Conservation (phyloP, 106 monocot genomes). For the Dioscorea zingiberensis region DNA sequence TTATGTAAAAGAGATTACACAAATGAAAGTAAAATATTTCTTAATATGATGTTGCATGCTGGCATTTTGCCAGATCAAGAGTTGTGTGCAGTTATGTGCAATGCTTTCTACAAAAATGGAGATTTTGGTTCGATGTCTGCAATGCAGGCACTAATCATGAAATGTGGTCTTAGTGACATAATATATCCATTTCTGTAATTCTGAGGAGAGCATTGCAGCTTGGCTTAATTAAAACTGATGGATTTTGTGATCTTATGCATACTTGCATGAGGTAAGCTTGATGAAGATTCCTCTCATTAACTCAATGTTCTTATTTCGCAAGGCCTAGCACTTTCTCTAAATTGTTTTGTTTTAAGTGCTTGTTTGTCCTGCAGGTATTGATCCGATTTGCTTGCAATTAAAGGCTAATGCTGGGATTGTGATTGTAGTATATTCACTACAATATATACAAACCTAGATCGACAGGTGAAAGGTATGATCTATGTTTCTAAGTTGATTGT, state of each 20-base stretch:
- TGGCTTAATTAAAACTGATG: background rate
- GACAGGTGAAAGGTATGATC: too few species aligned
- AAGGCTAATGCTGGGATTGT: background rate
- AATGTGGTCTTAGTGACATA: constrained; percentile 24
- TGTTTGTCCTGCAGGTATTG: background rate
- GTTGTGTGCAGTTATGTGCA: constrained; percentile 19
- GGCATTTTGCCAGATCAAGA: constrained; percentile 58
- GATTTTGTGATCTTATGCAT: background rate
- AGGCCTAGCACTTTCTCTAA: background rate
- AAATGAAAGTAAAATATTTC: constrained; percentile 37
- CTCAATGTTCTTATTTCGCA: background rate
- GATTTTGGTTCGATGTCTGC: constrained; percentile 17
- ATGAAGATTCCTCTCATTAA: background rate
- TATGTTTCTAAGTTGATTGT: too few species aligned
- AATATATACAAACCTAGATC: too few species aligned
- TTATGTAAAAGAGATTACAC: constrained; percentile 45
- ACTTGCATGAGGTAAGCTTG: background rate
- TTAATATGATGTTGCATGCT: constrained; percentile 44
- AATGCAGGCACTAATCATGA: constrained; percentile 38
- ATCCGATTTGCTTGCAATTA: background rate
- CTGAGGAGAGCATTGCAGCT: background rate
- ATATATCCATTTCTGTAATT: background rate
- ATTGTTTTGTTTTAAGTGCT: background rate
- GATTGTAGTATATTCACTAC: background rate
- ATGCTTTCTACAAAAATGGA: constrained; percentile 23